Base-by-base conservation (phyloP, 2,329 filamentous ascomycete genomes). In the Hyphodiscus sp. region DNA sequence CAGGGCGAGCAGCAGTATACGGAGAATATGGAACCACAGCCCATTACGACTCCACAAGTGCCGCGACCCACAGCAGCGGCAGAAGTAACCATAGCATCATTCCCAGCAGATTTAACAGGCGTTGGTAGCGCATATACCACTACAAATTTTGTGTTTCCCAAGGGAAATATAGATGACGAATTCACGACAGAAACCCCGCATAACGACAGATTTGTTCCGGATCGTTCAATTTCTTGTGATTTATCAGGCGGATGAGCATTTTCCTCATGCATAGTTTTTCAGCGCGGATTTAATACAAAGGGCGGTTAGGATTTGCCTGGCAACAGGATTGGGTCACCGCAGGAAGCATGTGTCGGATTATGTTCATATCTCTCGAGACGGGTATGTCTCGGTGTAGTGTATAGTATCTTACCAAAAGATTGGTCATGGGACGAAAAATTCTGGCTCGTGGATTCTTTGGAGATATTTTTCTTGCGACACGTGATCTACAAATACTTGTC, bases 101-200 rank as follows among this genome's bases (percentile, higher is more conserved):
- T 6, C 45, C 52, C 46, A 41, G 52, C 53, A 42, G 57, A 58
- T 49, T 54, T 65, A 20, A 56, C 63, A 46, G 61, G 62, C 46
- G 56, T 65, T 50, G 63, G 63, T 29, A 55, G 52, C 44, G 47
- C 53, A 19, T 53, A 53, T 53, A 6, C 33, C 16, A 38, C 33
- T 38, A 38, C 33, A 4, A 4, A 38, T 38, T 51, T 52, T 30
- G 52, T 57, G 13, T 56, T 57, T 50, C 59, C 53, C 49, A 49
- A 51, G 19, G 54, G 50, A 49, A 59, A 44, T 54, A 47, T 63
- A 54, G 60, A 64, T 57, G 61, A 61, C 51, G 60, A 62, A 49
- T 64, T 66, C 45, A 66, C 59, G 61, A 65, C 61, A 57, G 55
- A 55, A 29, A 63, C 50, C 50, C 42, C 29, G n/a, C 51, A 55